Conservation (phyloP, 2,329 filamentous ascomycete genomes). For the Colletotrichum navitas region DNA sequence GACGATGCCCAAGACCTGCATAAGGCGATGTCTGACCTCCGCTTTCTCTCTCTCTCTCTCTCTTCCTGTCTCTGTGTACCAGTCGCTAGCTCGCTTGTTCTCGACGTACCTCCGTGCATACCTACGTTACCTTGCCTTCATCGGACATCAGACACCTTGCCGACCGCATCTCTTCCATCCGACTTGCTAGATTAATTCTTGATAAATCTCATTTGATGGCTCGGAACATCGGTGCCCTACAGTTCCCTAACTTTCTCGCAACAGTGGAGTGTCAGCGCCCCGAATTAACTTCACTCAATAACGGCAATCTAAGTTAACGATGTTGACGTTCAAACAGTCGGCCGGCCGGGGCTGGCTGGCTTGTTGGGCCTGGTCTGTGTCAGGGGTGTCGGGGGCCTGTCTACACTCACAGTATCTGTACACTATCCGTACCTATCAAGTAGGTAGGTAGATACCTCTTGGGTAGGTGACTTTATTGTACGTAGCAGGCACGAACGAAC, state of each 20-base stretch:
- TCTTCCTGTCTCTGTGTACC: slow-evolving; percentile 29
- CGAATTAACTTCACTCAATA: slow-evolving; percentile 31
- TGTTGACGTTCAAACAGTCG: slow-evolving; percentile 39
- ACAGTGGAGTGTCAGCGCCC: slow-evolving; percentile 10
- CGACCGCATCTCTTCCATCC: slow-evolving; percentile 30
- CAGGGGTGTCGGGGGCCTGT: slow-evolving; percentile 3
- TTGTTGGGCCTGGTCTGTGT: slow-evolving; percentile 18
- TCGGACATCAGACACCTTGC: slow-evolving; percentile 33
- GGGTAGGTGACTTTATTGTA: not conserved
- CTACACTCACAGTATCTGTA: slow-evolving; percentile 8
- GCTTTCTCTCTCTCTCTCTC: slow-evolving; percentile 5
- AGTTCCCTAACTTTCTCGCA: not conserved
- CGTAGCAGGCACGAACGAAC: slow-evolving; percentile 5
- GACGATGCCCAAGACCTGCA: slow-evolving; percentile 24
- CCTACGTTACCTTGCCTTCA: slow-evolving; percentile 16
- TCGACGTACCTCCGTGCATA: slow-evolving; percentile 34
- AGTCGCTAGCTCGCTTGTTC: slow-evolving; percentile 12
- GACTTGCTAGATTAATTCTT: slow-evolving; percentile 2
- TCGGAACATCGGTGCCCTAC: not conserved
- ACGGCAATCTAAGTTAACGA: slow-evolving; percentile 26
- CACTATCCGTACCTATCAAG: not conserved
- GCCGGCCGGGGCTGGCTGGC: slow-evolving; percentile 38
- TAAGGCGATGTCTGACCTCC: slow-evolving; percentile 19
- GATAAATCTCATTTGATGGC: slow-evolving; percentile 1
- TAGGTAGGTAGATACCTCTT: not conserved